A percentile compares a stretch with the other conserved stretches of the same genome.
Conservation (phyloP, 306 rosid species). For the Vigna radiata region DNA sequence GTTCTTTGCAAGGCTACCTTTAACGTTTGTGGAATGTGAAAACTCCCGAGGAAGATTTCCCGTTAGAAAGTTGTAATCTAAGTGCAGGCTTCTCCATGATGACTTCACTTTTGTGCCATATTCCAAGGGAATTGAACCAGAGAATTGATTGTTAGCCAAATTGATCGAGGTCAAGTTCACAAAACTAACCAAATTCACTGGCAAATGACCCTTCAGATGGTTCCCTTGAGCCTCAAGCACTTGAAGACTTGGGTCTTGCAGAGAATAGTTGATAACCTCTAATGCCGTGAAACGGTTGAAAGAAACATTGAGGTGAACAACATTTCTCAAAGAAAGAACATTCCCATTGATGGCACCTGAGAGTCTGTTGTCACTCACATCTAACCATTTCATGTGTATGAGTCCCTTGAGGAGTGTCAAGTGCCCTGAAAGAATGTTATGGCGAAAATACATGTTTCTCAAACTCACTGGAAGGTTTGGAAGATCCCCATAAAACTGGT, state of each 20-base stretch:
- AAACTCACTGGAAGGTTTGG: slow-evolving; percentile 52
- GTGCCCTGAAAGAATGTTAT: slow-evolving; percentile 45
- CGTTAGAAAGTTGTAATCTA: slow-evolving; percentile 53
- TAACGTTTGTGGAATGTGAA: slow-evolving; percentile 16
- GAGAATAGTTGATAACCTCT: slow-evolving; percentile 31
- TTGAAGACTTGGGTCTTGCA: slow-evolving; percentile 34
- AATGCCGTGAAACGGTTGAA: slow-evolving; percentile 47
- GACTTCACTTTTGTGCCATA: slow-evolving; percentile 43
- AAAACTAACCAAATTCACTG: slow-evolving; percentile 51
- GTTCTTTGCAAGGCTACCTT: slow-evolving; percentile 54
- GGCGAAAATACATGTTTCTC: slow-evolving; percentile 41
- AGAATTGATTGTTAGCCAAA: slow-evolving; percentile 51
- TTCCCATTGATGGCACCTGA: slow-evolving; percentile 47
- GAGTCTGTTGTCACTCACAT: slow-evolving; percentile 45
- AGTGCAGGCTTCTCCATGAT: slow-evolving; percentile 46
- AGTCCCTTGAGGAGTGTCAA: slow-evolving; percentile 44
- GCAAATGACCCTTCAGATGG: slow-evolving; percentile 53
- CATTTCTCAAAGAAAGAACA: slow-evolving; percentile 27
- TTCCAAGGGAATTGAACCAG: slow-evolving; percentile 50
- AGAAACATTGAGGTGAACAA: slow-evolving; percentile 52
- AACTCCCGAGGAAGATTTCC: slow-evolving; percentile 54
- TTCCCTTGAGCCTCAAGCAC: slow-evolving; percentile 53
- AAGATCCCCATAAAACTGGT: slow-evolving; percentile 51
- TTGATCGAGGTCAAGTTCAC: slow-evolving; percentile 44
- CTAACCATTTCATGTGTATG: slow-evolving; percentile 37